Base-by-base conservation (phyloP, 2,329 filamentous ascomycete genomes). In the Corynespora cassiicola region DNA sequence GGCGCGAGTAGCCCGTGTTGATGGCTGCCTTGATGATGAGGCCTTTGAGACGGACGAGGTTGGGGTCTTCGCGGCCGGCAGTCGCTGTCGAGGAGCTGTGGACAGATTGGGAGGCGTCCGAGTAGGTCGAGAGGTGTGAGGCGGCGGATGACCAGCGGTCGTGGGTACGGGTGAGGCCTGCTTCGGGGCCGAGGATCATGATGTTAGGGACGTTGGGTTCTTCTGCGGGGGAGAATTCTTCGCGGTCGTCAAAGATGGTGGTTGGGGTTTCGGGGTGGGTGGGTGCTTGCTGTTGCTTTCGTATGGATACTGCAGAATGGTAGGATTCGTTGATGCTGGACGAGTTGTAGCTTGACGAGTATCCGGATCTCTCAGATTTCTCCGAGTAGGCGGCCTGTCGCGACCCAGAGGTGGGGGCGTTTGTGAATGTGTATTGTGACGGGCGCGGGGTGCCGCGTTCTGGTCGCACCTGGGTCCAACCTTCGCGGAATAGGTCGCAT, bases 231-330 rank as follows among this genome's bases (percentile, higher is more conserved):
- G 90, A 95, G 27, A 90, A 81, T 4, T 88, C 69, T 9, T 74
- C 72, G 0, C 87, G 90, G 61, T 97, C 91, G 65, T 96, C 92
- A 56, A 96, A 96, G 53, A 96, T 90, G 4, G 91, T 97, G 1
- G 92, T 92, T 0, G 91, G 91, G 0, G 91, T 97, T 70, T 97
- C 92, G 1, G 91, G 91, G 75, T 78, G 37, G 41, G 48, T 51
- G 7, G 56, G 45, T n/a, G n/a, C n/a, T n/a, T n/a, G n/a, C 1
- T 51, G 45, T 22, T 58, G 51, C 30, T 52, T 54, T 16, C 61
- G 50, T 73, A 72, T 58, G 2, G 65, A 66, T 16, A 68, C 58
- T 10, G 71, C 72, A 20, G 71, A 71, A 50, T 75, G 72, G 35
- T 73, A 74, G 9, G 71, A 71, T 35, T 70, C 58, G 58, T 53